Base-by-base conservation (phyloP, 2,329 filamentous ascomycete species). In the Curvularia eragrostidis region DNA sequence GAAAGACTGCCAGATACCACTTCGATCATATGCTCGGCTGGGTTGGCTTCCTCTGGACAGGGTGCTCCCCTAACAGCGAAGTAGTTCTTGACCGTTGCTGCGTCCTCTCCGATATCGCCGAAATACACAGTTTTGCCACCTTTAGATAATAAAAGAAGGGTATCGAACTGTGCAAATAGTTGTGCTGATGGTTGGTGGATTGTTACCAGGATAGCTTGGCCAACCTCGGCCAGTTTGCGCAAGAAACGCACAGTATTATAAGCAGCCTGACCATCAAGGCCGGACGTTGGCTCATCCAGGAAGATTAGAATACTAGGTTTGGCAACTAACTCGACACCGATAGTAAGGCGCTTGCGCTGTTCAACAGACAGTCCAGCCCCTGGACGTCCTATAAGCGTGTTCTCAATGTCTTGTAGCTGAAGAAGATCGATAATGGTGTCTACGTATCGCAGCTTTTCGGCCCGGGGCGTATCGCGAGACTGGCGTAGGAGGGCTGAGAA, bases 121-220 rank as follows among this genome's bases (percentile, higher is more conserved):
- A 91, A 93, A 78, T 94, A 94, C 36, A 93, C 87, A 0, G 88
- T 91, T 71, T 82, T 85, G 52, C 91, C 91, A 52, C 89, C 89
- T 68, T 85, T 87, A 23, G 86, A 86, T 9, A 94, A 80, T 77
- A 94, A 89, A 19, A 93, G 82, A 3, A 94, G 83, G 47, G 89
- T 84, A 68, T 94, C 90, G 71, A 94, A 97, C 52, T 90, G 87
- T 74, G 96, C 89, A 80, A 97, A 96, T 28, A 97, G 83, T 82
- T 93, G 90, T 24, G 92, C 91, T 3, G 91, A 96, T 13, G 93
- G 93, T 76, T 97, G 93, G 75, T 97, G 93, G 60, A 97, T 97
- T 0, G 93, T 97, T 78, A 91, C 96, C 10, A 97, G 86, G 74
- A 97, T 90, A 46, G 93, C 92, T 48, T 68, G 65, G 12, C 93